Percentiles rank a stretch among this genome's conserved stretches.
These are phyloP conservation scores for Dothistroma pini DNA, from an alignment of 2,329 filamentous ascomycete genomes.

Conservation along the genomic window DNA sequence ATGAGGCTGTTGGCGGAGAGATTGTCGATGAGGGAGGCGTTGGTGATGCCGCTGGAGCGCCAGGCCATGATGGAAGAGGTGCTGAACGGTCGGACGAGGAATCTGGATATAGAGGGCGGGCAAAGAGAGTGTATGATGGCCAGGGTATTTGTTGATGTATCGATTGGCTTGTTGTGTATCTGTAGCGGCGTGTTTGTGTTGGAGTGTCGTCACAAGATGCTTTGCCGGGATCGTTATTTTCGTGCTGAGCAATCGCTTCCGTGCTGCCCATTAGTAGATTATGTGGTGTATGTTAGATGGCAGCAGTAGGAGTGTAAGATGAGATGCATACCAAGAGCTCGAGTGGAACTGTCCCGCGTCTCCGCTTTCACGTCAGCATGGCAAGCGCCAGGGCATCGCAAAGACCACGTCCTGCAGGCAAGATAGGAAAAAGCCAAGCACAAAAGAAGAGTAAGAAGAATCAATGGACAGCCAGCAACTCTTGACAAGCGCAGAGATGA, in stretches of 20 bases:
- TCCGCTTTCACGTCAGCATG: not conserved
- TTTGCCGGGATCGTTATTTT: not conserved
- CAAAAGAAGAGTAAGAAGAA: too few relatives aligned
- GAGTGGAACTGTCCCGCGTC: not conserved
- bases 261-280: not conserved
- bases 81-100: not conserved
- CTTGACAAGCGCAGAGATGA: too few relatives aligned
- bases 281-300: not conserved
- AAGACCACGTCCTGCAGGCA: too few relatives aligned
- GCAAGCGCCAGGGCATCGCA: too few relatives aligned
- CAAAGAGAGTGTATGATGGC: not conserved
- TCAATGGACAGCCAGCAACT: too few relatives aligned
- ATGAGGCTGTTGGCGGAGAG: constrained; percentile 70
- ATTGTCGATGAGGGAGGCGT: constrained; percentile 73
- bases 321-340: not conserved
- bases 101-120: not conserved
- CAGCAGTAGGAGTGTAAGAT: not conserved
- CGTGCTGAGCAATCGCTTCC: not conserved
- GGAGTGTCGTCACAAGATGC: not conserved
- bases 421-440: too few relatives aligned
- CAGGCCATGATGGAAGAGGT: constrained; percentile 63
- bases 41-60: constrained; percentile 73
- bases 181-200: not conserved
- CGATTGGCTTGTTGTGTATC: not conserved
- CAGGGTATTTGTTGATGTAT: not conserved